A percentile compares a stretch with the other conserved stretches of the same genome.
Conservation (phyloP, 2,329 filamentous ascomycete genomes). For the Colletotrichum higginsianum region DNA sequence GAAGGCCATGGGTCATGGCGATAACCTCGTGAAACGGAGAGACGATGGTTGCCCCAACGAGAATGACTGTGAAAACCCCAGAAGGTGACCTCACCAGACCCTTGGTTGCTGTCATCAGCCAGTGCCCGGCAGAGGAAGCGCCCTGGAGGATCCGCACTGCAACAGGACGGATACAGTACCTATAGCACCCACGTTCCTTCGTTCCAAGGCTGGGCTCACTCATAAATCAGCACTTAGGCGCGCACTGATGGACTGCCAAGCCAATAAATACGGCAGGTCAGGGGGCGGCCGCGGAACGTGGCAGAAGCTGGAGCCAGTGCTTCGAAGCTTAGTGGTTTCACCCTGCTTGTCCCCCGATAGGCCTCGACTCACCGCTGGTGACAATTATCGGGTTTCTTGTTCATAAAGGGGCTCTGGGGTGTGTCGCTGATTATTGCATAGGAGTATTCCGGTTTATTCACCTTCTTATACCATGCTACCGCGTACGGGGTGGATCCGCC, state of each 20-base stretch:
- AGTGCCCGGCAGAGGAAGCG: slow-evolving; percentile 1
- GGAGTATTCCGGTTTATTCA: not conserved
- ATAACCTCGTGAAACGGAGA: not conserved
- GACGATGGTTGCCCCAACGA: not conserved
- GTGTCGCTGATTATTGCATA: slow-evolving; percentile 5
- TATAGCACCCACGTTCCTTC: not conserved
- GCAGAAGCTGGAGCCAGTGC: slow-evolving; percentile 31
- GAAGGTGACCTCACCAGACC: slow-evolving; percentile 11
- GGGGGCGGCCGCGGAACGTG: slow-evolving; percentile 34
- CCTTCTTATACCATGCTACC: slow-evolving; percentile 1
- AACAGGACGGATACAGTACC: not conserved
- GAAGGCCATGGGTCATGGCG: slow-evolving; percentile 1
- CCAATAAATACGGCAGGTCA: slow-evolving; percentile 39
- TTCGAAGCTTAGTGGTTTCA: not conserved
- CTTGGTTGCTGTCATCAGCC: slow-evolving; percentile 2
- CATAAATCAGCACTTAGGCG: not conserved
- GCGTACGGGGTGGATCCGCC: not conserved
- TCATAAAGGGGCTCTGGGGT: not conserved
- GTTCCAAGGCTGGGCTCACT: not conserved
- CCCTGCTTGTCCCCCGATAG: slow-evolving; percentile 1
- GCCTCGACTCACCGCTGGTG: slow-evolving; percentile 5
- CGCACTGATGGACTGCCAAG: slow-evolving; percentile 30
- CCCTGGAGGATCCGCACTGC: not conserved
- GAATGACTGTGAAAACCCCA: not conserved
- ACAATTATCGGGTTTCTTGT: slow-evolving; percentile 8